Conservation (phyloP, 1,139 yeast species). For the Pichia sp. region DNA sequence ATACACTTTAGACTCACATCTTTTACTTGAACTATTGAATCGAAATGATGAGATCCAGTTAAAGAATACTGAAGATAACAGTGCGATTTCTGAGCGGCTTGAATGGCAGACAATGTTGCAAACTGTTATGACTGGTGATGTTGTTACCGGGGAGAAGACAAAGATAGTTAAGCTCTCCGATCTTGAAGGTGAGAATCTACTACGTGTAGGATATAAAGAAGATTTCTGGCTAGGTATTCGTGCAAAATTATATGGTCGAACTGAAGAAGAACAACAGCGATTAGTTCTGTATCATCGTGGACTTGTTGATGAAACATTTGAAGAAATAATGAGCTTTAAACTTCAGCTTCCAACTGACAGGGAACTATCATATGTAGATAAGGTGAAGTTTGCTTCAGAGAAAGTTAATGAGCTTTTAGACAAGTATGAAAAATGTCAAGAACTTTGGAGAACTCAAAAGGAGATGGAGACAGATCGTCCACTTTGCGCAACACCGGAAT, state of each 20-base stretch:
- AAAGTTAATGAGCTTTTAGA: slow-evolving; percentile 55
- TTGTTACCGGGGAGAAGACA: slow-evolving; percentile 83
- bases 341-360: slow-evolving; percentile 31
- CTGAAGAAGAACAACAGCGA: slow-evolving; percentile 72
- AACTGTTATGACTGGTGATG: slow-evolving; percentile 90
- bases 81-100: slow-evolving; percentile 66
- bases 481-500: slow-evolving; percentile 55
- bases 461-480: slow-evolving; percentile 81
- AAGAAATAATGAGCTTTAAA: slow-evolving; percentile 62
- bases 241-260: slow-evolving; percentile 75
- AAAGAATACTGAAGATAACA: slow-evolving; percentile 42
- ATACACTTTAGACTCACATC: slow-evolving; percentile 32
- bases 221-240: slow-evolving; percentile 75
- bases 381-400: slow-evolving; percentile 26
- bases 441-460: slow-evolving; percentile 70
- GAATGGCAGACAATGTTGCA: slow-evolving; percentile 97
- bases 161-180: slow-evolving; percentile 51
- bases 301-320: slow-evolving; percentile 64
- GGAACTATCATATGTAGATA: slow-evolving; percentile 25
- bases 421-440: slow-evolving; percentile 61
- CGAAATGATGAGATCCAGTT: slow-evolving; percentile 30
- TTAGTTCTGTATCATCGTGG: slow-evolving; percentile 67
- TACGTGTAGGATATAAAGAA: slow-evolving; percentile 58
- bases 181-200: slow-evolving; percentile 40
- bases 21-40: slow-evolving; percentile 36